These are phyloP conservation scores for Thalia dealbata DNA, from an alignment of 176 grass and related monocot species.

Conservation along the genomic window DNA sequence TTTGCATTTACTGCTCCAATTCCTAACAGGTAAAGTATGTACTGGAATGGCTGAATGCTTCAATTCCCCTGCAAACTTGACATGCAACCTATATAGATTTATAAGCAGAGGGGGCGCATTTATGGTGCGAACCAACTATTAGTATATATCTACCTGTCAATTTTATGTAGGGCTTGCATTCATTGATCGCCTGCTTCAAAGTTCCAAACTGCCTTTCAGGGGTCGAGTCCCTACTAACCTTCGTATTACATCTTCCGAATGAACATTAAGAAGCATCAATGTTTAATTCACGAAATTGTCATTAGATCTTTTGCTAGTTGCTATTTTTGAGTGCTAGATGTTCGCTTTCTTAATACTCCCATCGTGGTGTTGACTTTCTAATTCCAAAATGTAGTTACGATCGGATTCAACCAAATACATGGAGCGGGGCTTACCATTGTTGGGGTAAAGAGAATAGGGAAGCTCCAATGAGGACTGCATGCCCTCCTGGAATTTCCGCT, in stretches of 20 bases:
- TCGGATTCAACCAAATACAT: slow-evolving; percentile 82
- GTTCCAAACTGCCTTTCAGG: too few species aligned
- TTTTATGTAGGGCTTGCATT: too few species aligned
- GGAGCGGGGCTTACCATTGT: slow-evolving; percentile 90
- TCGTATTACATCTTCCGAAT: too few species aligned
- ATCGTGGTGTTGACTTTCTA: neutral
- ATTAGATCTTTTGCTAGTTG: too few species aligned
- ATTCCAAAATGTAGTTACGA: slow-evolving; percentile 52
- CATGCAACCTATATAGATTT: too few species aligned
- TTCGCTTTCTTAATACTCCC: slow-evolving; percentile 1
- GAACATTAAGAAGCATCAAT: neutral
- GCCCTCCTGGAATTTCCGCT: slow-evolving; percentile 72
- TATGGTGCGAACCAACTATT: too few species aligned
- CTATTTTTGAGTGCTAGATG: neutral
- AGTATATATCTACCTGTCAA: too few species aligned
- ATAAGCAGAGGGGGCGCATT: too few species aligned
- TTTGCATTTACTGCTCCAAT: slow-evolving; percentile 82
- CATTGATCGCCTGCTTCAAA: too few species aligned
- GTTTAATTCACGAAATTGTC: too few species aligned
- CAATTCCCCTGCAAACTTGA: neutral
- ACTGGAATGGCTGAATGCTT: neutral
- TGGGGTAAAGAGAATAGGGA: slow-evolving; percentile 98
- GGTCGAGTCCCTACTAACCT: too few species aligned
- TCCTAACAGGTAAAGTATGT: slow-evolving; percentile 61
- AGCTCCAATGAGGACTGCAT: slow-evolving; percentile 89